phyloP scores from a whole-genome alignment of 805 yeast genomes.

The Barnettozyma californica region DNA sequence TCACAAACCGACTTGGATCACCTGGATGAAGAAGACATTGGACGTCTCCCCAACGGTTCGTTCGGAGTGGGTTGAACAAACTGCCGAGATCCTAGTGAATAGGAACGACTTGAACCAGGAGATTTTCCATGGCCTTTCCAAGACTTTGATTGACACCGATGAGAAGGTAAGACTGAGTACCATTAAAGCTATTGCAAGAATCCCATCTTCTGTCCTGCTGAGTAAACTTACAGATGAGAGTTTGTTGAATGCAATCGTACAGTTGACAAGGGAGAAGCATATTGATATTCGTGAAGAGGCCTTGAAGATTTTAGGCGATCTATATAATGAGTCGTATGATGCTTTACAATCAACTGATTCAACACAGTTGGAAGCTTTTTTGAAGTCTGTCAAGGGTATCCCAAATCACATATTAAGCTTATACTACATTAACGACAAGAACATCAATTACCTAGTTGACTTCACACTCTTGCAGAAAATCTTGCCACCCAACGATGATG shows the following conservation, averaged over 20 bases:
- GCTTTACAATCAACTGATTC: slow-evolving; percentile 19
- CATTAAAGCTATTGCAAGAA: slow-evolving; percentile 42
- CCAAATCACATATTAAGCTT: slow-evolving; percentile 64
- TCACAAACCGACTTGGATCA: slow-evolving; percentile 56
- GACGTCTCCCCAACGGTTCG: slow-evolving; percentile 66
- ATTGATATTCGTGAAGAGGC: slow-evolving; percentile 56
- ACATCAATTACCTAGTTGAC: slow-evolving; percentile 65
- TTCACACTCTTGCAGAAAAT: slow-evolving; percentile 51
- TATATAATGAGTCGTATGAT: slow-evolving; percentile 45
- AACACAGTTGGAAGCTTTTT: slow-evolving; percentile 3
- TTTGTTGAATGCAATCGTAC: slow-evolving; percentile 50
- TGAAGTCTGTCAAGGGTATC: slow-evolving; percentile 35
- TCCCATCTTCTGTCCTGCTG: slow-evolving; percentile 44
- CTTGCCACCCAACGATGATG: slow-evolving; percentile 47
- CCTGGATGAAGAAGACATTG: slow-evolving; percentile 70
- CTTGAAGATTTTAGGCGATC: slow-evolving; percentile 45
- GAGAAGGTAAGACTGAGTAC: slow-evolving; percentile 66
- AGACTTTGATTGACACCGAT: slow-evolving; percentile 70
- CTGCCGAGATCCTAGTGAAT: slow-evolving; percentile 40
- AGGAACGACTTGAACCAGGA: slow-evolving; percentile 47
- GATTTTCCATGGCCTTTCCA: slow-evolving; percentile 51
- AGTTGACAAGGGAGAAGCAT: slow-evolving; percentile 68
- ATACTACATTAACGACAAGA: slow-evolving; percentile 66
- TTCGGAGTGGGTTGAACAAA: slow-evolving; percentile 60
- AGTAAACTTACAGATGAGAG: slow-evolving; percentile 40